Conservation (phyloP, 2,329 filamentous ascomycete genomes). For the Dothistroma septosporum region DNA sequence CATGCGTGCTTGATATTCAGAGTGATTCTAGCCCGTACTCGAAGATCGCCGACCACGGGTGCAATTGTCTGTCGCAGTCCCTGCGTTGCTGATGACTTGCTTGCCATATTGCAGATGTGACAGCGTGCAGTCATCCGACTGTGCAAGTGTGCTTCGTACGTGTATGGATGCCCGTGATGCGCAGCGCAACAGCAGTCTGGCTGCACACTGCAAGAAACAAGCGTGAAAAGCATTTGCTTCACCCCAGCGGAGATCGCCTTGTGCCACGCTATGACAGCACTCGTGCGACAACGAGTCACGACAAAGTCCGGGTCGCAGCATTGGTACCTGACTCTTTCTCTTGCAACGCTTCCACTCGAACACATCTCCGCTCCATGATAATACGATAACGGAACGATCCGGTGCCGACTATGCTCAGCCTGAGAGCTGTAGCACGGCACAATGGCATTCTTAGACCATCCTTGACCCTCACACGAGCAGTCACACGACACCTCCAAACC, state of each 20-base stretch:
- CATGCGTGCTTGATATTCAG: background rate
- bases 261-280: background rate
- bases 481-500: conserved; percentile 35
- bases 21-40: too few species aligned
- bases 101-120: too few species aligned
- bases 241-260: background rate
- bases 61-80: too few species aligned
- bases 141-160: too few species aligned
- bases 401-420: conserved; percentile 28
- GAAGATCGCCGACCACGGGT: too few species aligned
- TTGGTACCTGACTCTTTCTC: background rate
- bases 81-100: too few species aligned
- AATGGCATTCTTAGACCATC: conserved; percentile 11
- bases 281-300: background rate
- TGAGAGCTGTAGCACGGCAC: conserved; percentile 26
- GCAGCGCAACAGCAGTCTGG: background rate
- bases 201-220: background rate
- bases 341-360: background rate
- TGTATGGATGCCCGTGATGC: background rate
- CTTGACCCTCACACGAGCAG: background rate
- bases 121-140: too few species aligned
- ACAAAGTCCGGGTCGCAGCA: background rate
- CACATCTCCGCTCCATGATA: conserved; percentile 8
- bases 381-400: conserved; percentile 9
- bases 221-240: background rate